Evolutionary conservation across 352 stramenopile genomes (phyloP), one percentile per base, ranked within the genome.

Genomic region (Phytophthora syringae): DNA sequence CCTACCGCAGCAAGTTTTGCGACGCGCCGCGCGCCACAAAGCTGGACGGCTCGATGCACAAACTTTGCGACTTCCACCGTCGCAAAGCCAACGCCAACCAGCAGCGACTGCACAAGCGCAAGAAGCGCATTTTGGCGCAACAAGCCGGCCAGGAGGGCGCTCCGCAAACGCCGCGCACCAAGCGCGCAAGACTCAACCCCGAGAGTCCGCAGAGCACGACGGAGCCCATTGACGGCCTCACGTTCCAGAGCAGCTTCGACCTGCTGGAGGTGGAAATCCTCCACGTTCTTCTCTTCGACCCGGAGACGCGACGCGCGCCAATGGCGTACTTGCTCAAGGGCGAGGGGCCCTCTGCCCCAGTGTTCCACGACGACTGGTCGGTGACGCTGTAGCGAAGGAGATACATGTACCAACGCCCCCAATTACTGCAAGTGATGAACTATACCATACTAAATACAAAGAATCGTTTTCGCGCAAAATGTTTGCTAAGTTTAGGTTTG

Each of bases 41-140:
- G 40, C 64, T 76, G 11, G 68, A 83, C 63, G 77, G 77, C 27
- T 71, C 62, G 30, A 22, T 86, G 51, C 79, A 88, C 61, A 74
- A 76, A 5, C 54, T 88, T 10, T 88, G 77, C 61, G 76, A 85
- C 60, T 76, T 80, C 62, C 79, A 88, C 45, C 72, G 79, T 0
- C 67, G 58, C 39, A 80, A 79, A 40, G 79, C 79, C 52, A 88
- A 88, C 36, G 58, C 70, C 40, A 88, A 80, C 64, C 79, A 87
- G 45, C 72, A 77, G 49, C 70, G 70, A 21, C 52, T 77, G 40
- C 70, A 77, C 65, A 70, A 67, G 48, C 70, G 70, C 64, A 77
- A 77, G 69, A 77, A 77, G 55, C 64, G 53, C 49, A 67, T 77
- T 21, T 59, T 77, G 12, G 64, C 66, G 39, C 52, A 73, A 22